Conservation (phyloP, 208 protist genomes). For the Leishmania tropica region DNA sequence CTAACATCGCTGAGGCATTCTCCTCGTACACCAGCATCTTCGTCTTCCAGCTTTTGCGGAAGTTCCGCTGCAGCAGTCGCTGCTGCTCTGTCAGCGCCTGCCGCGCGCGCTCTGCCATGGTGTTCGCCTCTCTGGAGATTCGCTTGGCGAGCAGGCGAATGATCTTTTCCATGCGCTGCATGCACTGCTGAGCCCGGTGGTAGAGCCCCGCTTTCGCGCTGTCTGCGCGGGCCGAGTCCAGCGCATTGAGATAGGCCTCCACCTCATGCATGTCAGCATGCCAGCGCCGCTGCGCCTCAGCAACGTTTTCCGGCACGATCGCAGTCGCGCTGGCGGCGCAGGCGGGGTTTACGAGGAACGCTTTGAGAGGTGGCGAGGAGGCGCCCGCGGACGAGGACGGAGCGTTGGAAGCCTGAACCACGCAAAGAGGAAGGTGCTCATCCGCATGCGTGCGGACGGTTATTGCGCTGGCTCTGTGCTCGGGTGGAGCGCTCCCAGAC, state of each 20-base stretch:
- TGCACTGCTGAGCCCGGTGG: conserved; percentile 43
- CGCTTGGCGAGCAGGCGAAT: conserved; percentile 48
- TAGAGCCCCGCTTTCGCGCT: conserved; percentile 42
- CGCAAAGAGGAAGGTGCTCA: neutral
- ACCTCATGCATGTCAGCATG: conserved; percentile 39
- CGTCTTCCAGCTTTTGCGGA: conserved; percentile 41
- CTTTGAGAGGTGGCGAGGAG: neutral
- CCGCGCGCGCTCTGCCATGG: conserved; percentile 29
- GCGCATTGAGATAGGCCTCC: conserved; percentile 36
- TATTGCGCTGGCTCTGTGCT: conserved; percentile 7
- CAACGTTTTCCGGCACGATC: conserved; percentile 6
- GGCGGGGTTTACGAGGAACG: conserved; percentile 3
- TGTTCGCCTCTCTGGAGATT: conserved; percentile 32
- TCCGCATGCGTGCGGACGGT: neutral
- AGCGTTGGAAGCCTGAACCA: neutral
- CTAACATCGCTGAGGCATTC: conserved; percentile 32
- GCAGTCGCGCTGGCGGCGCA: conserved; percentile 1
- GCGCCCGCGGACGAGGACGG: neutral
- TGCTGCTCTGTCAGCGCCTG: conserved; percentile 35
- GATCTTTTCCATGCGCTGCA: conserved; percentile 51
- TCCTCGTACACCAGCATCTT: conserved; percentile 41
- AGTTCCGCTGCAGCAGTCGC: conserved; percentile 38
- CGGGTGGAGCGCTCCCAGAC: neutral
- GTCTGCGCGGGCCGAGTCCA: conserved; percentile 53
- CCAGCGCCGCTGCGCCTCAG: conserved; percentile 16